A percentile compares a stretch with the other conserved stretches of the same genome.
These are phyloP conservation scores for Ambrosia artemisiifolia DNA, from an alignment of 129 eudicot species.

Conservation along the genomic window DNA sequence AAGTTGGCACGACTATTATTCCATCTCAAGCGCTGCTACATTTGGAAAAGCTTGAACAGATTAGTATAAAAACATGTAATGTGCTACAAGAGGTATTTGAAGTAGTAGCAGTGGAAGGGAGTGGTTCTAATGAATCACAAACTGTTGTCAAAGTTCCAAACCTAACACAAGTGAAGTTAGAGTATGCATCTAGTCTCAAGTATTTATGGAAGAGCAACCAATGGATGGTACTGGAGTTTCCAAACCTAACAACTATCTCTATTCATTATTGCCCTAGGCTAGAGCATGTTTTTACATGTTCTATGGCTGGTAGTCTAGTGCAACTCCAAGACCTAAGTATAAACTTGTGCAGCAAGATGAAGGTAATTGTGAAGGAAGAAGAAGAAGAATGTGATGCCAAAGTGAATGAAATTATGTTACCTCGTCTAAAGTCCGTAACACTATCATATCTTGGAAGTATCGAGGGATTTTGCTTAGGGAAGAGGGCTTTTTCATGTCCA, in stretches of 20 bases:
- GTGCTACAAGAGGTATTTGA: background rate
- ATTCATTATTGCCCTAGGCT: accelerated
- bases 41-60: background rate
- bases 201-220: no score
- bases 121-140: no score
- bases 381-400: background rate
- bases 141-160: background rate
- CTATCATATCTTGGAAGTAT: background rate
- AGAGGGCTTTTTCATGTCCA: background rate
- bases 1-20: background rate
- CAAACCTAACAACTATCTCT: background rate
- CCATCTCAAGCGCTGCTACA: background rate
- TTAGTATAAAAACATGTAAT: background rate
- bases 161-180: background rate
- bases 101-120: background rate
- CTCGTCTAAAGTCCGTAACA: background rate
- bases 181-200: background rate
- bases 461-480: background rate
- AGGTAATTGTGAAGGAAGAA: conserved; percentile 4
- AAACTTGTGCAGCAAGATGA: background rate
- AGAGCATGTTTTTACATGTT: no score
- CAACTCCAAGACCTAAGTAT: background rate
- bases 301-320: no score
- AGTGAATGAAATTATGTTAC: background rate
- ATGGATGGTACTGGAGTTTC: background rate